These are phyloP conservation scores for Fusarium brachygibbosum DNA, from an alignment of 2,329 filamentous ascomycete genomes.

Conservation along the genomic window DNA sequence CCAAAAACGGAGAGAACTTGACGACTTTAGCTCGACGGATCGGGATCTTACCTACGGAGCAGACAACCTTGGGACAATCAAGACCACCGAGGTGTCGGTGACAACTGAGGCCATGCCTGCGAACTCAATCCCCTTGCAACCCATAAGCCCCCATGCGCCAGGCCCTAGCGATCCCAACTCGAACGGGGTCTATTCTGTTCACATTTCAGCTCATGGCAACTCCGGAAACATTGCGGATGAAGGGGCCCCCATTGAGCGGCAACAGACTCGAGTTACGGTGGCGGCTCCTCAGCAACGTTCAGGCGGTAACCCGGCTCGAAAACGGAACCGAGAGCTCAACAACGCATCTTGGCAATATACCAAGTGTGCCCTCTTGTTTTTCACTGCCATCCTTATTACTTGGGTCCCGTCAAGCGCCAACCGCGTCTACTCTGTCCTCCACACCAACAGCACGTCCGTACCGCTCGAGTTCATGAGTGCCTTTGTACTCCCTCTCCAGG, in stretches of 20 bases:
- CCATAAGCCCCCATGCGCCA: no score
- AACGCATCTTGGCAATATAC: slow-evolving; percentile 77
- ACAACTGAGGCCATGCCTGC: slow-evolving; percentile 61
- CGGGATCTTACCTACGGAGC: slow-evolving; percentile 57
- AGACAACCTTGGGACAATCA: slow-evolving; percentile 63
- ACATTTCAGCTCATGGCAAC: slow-evolving; percentile 58
- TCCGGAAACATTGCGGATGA: slow-evolving; percentile 43
- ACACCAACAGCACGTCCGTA: slow-evolving; percentile 64
- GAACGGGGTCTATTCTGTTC: slow-evolving; percentile 62
- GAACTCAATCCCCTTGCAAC: slow-evolving; percentile 43
- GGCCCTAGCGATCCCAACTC: slow-evolving; percentile 31
- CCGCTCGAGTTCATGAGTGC: slow-evolving; percentile 77
- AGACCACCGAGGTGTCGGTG: slow-evolving; percentile 74
- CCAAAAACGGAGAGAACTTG: slow-evolving; percentile 73
- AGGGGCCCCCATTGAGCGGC: slow-evolving; percentile 47
- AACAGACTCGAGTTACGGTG: slow-evolving; percentile 18
- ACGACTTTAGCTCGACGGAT: slow-evolving; percentile 65
- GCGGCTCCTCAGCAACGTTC: slow-evolving; percentile 32
- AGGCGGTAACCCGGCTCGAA: slow-evolving; percentile 51
- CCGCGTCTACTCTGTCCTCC: slow-evolving; percentile 77
- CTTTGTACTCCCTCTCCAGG: slow-evolving; percentile 83
- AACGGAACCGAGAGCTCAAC: slow-evolving; percentile 65
- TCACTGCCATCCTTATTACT: slow-evolving; percentile 77
- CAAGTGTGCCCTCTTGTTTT: slow-evolving; percentile 78
- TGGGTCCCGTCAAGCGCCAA: slow-evolving; percentile 85